A percentile compares a stretch with the other conserved stretches of the same genome.
Evolutionary conservation across 495 filamentous ascomycete genomes (phyloP).

Genomic region (Lophiostoma macrostomum): DNA sequence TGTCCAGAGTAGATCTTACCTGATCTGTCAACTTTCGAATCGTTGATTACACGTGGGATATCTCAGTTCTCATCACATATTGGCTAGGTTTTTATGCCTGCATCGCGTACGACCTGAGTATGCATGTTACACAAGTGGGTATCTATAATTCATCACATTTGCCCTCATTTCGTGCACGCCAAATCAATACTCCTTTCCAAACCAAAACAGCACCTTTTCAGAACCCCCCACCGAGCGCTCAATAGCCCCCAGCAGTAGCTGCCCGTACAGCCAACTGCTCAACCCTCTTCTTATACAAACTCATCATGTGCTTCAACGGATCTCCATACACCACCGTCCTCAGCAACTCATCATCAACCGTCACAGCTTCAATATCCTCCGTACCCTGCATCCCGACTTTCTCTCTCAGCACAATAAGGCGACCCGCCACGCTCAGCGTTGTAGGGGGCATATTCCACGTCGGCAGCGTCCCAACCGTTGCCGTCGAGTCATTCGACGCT

Average conservation of each 20-base stretch:
- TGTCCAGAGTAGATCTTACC: too few relatives aligned
- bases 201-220: too few relatives aligned
- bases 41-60: too few relatives aligned
- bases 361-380: slow-evolving; percentile 59
- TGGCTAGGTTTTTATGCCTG: too few relatives aligned
- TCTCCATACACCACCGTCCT: slow-evolving; percentile 72
- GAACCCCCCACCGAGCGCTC: too few relatives aligned
- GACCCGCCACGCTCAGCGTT: slow-evolving; percentile 25
- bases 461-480: slow-evolving; percentile 5
- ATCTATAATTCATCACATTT: too few relatives aligned
- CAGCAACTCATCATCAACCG: slow-evolving; percentile 62
- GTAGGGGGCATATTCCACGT: slow-evolving; percentile 23
- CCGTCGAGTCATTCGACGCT: slow-evolving; percentile 19
- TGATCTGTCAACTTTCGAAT: too few relatives aligned
- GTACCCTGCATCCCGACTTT: slow-evolving; percentile 37
- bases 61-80: too few relatives aligned
- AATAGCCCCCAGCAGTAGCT: slow-evolving; percentile 49
- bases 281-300: slow-evolving; percentile 64
- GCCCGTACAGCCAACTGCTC: slow-evolving; percentile 65
- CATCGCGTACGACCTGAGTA: too few relatives aligned
- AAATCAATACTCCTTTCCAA: too few relatives aligned
- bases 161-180: too few relatives aligned
- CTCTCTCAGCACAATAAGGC: slow-evolving; percentile 26
- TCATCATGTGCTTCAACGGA: slow-evolving; percentile 75
- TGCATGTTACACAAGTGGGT: too few relatives aligned